Conservation (phyloP, 2,329 filamentous ascomycete genomes). For the Colletotrichum brevisporum region DNA sequence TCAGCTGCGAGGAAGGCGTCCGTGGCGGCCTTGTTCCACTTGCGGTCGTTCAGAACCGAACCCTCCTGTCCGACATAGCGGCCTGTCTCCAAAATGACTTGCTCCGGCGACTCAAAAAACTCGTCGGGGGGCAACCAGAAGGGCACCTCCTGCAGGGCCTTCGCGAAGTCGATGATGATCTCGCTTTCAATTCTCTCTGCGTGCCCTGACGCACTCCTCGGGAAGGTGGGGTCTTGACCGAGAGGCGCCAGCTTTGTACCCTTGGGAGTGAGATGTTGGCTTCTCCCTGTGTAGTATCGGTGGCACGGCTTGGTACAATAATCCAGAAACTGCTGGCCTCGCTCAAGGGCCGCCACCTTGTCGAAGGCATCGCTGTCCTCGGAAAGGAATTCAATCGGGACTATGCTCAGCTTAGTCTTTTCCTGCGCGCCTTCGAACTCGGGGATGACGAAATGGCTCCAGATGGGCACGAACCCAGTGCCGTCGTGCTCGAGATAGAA, state of each 20-base stretch:
- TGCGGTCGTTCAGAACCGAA: not conserved
- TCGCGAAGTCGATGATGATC: slow-evolving; percentile 57
- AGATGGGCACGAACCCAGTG: slow-evolving; percentile 53
- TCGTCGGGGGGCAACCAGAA: not conserved
- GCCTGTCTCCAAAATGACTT: not conserved
- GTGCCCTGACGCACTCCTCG: slow-evolving; percentile 44
- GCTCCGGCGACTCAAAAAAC: not conserved
- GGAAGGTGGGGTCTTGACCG: slow-evolving; percentile 44
- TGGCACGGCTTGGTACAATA: slow-evolving; percentile 52
- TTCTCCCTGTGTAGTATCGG: slow-evolving; percentile 56
- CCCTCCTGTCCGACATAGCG: not conserved
- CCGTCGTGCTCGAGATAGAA: slow-evolving; percentile 59
- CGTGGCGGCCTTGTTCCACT: not conserved
- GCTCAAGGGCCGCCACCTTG: slow-evolving; percentile 46
- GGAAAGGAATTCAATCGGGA: slow-evolving; percentile 51
- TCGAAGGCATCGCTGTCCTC: not conserved
- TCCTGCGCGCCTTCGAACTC: slow-evolving; percentile 55
- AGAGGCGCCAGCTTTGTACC: not conserved
- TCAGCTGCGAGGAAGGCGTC: not conserved
- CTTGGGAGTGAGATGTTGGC: slow-evolving; percentile 44
- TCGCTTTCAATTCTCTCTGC: slow-evolving; percentile 58
- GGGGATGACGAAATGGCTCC: slow-evolving; percentile 53
- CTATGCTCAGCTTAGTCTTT: slow-evolving; percentile 54
- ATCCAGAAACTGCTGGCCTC: slow-evolving; percentile 52
- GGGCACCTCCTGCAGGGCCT: not conserved